Evolutionary conservation across 2,329 filamentous ascomycete species (phyloP).

Genomic region (Huntiella bhutanensis): DNA sequence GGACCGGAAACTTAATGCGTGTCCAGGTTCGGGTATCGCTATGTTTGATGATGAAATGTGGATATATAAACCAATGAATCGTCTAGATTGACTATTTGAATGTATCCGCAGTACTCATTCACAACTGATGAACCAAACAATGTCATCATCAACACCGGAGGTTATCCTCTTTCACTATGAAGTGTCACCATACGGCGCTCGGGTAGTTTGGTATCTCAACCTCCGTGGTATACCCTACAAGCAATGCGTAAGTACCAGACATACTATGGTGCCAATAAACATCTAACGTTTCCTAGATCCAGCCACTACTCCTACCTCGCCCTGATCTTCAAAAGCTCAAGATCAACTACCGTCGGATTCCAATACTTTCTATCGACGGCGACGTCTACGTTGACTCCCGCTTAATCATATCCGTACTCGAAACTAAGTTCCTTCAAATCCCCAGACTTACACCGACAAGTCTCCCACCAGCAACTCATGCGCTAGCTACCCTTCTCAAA

Average conservation of each 20-base stretch:
- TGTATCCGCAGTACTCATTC: not conserved
- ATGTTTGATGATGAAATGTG: no score
- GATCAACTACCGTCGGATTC: conserved; percentile 50
- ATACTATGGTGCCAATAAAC: not conserved
- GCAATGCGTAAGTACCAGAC: conserved; percentile 40
- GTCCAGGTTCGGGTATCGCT: no score
- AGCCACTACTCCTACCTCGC: conserved; percentile 47
- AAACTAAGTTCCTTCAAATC: conserved; percentile 30
- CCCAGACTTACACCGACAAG: conserved; percentile 19
- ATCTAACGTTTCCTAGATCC: conserved; percentile 26
- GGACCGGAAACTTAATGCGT: no score
- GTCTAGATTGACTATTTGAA: not conserved
- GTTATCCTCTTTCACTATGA: conserved; percentile 49
- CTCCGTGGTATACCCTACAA: conserved; percentile 45
- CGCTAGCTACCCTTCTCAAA: conserved; percentile 29
- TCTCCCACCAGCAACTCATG: conserved; percentile 19
- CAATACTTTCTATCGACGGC: conserved; percentile 44
- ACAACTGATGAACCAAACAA: not conserved
- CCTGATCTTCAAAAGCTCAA: conserved; percentile 43
- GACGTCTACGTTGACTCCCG: conserved; percentile 53
- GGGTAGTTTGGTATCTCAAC: conserved; percentile 48
- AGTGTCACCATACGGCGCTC: conserved; percentile 43
- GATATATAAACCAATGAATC: not conserved
- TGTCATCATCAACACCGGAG: not conserved
- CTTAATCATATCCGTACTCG: conserved; percentile 47